phyloP scores from a whole-genome alignment of 148 eudicot genomes.

The Limonium bicolor region DNA sequence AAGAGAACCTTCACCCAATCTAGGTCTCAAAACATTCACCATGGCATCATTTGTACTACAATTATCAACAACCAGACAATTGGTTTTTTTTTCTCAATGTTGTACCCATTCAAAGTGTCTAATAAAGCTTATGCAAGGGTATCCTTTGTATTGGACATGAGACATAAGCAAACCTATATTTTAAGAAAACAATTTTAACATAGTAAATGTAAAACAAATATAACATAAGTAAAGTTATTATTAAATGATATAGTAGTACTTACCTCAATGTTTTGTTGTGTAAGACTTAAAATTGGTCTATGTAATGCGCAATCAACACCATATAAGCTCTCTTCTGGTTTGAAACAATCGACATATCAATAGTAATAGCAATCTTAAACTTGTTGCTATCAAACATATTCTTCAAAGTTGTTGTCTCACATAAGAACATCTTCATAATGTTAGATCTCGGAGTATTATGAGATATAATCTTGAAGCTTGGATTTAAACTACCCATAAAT shows the following conservation, averaged over 20 bases:
- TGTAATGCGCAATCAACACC: too few species aligned
- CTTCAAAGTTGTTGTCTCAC: background rate
- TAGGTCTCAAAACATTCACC: background rate
- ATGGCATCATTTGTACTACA: conserved; percentile 8
- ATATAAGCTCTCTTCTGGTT: too few species aligned
- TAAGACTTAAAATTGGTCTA: too few species aligned
- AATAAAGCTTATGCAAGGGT: background rate
- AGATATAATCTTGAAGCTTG: conserved; percentile 4
- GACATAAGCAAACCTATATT: conserved; percentile 7
- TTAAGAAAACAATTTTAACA: background rate
- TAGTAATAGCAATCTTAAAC: too few species aligned
- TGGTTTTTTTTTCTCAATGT: conserved; percentile 4
- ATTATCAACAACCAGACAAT: conserved; percentile 6
- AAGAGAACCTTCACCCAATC: background rate
- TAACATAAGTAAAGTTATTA: too few species aligned
- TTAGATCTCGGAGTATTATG: background rate
- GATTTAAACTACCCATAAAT: conserved; percentile 5
- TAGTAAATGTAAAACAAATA: background rate
- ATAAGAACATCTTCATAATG: conserved; percentile 2
- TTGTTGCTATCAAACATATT: too few species aligned
- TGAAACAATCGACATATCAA: too few species aligned
- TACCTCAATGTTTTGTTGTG: too few species aligned
- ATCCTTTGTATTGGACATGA: conserved; percentile 7
- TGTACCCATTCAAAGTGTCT: conserved; percentile 1
- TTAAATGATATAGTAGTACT: too few species aligned